A percentile compares a stretch with the other conserved stretches of the same genome.
Evolutionary conservation across 768 basidiomycete species (phyloP).

Genomic region (Mycena kentingensis): DNA sequence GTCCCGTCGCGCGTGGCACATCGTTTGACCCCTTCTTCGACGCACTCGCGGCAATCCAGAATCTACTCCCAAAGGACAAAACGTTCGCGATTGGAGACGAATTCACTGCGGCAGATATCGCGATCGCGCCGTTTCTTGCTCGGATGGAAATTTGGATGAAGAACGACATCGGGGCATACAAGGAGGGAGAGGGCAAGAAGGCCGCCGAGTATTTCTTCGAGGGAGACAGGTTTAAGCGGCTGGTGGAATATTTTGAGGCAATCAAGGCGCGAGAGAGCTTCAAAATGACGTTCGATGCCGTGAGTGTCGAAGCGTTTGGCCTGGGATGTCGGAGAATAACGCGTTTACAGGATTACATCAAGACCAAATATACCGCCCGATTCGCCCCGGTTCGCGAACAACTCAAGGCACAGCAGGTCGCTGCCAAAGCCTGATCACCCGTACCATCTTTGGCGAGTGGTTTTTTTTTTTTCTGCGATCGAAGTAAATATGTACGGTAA

Average conservation of each 20-base stretch:
- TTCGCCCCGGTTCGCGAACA: constrained; percentile 13
- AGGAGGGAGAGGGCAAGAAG: constrained; percentile 48
- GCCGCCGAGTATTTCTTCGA: constrained; percentile 42
- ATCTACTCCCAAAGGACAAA: constrained; percentile 48
- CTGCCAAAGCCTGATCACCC: no score
- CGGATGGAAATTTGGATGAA: constrained; percentile 45
- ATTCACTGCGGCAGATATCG: constrained; percentile 66
- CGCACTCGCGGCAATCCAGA: constrained; percentile 51
- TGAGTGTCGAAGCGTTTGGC: constrained; percentile 30
- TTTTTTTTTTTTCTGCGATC: no score
- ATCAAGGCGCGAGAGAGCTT: constrained; percentile 55
- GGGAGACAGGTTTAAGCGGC: constrained; percentile 51
- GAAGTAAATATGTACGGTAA: no score
- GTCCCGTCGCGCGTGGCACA: constrained; percentile 41
- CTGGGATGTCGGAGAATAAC: background rate
- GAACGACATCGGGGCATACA: constrained; percentile 56
- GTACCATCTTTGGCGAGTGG: no score
- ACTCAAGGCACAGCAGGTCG: constrained; percentile 4
- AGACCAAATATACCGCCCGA: constrained; percentile 13
- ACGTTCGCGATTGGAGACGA: constrained; percentile 43
- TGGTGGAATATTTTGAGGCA: constrained; percentile 49
- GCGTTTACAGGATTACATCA: constrained; percentile 13
- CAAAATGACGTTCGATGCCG: constrained; percentile 55
- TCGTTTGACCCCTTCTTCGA: constrained; percentile 42
- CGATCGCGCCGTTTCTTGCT: constrained; percentile 62